phyloP scores from a whole-genome alignment of 176 grass and related monocot genomes.

The Hsuehochloa calcarea region DNA sequence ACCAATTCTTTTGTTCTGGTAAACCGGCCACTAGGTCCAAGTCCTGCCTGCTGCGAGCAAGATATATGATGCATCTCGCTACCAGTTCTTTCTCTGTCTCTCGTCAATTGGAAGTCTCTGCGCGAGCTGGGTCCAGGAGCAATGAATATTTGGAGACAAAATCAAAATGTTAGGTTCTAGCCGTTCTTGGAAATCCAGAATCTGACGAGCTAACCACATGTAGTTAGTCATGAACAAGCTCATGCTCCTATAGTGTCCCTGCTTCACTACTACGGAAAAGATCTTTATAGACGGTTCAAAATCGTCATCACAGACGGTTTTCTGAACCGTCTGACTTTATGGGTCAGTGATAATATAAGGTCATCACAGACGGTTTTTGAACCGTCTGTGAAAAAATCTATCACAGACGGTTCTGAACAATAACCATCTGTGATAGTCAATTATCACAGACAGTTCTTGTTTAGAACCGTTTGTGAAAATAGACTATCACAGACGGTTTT shows the following conservation, averaged over 20 bases:
- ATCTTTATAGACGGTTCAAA: too few relatives aligned
- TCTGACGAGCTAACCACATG: background rate
- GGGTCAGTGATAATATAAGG: too few relatives aligned
- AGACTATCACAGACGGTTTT: too few relatives aligned
- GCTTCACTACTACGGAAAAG: too few relatives aligned
- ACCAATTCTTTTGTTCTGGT: constrained; percentile 4
- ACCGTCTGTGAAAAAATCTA: too few relatives aligned
- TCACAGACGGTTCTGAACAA: too few relatives aligned
- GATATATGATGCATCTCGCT: background rate
- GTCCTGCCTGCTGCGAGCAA: background rate
- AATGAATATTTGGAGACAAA: background rate
- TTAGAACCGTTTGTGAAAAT: too few relatives aligned
- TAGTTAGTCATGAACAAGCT: background rate
- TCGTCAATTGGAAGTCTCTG: background rate
- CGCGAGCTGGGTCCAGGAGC: constrained; percentile 1
- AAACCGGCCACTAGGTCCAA: constrained; percentile 20
- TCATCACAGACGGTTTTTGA: too few relatives aligned
- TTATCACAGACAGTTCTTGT: too few relatives aligned
- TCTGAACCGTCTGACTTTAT: too few relatives aligned
- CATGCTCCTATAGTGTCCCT: background rate
- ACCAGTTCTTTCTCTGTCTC: background rate
- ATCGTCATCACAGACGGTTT: too few relatives aligned
- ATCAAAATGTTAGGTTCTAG: background rate
- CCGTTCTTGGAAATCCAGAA: background rate
- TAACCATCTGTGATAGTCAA: too few relatives aligned